phyloP scores from a whole-genome alignment of 768 basidiomycete species.

The Leccinum imitatum region DNA sequence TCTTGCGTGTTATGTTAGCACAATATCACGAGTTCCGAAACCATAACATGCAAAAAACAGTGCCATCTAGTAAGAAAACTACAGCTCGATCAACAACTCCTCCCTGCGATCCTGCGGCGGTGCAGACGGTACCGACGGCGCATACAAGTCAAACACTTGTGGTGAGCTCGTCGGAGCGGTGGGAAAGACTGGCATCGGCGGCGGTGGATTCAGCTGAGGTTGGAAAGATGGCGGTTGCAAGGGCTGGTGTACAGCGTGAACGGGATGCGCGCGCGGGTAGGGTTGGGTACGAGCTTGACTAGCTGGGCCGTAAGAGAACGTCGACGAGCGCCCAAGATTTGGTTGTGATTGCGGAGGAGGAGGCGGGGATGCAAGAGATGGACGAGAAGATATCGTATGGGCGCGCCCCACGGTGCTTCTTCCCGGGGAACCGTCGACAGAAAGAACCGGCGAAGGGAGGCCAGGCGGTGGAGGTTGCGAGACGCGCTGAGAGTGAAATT shows the following conservation, averaged over 20 bases:
- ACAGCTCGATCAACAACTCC: conserved; percentile 46
- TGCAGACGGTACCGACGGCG: conserved; percentile 45
- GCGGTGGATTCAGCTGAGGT: conserved; percentile 23
- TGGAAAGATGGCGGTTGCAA: conserved; percentile 14
- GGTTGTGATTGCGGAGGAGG: conserved; percentile 14
- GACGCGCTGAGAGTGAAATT: conserved; percentile 20
- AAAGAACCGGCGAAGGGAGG: conserved; percentile 21
- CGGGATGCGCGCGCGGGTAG: conserved; percentile 5
- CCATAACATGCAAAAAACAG: too few relatives aligned
- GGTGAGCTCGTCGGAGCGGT: conserved; percentile 60
- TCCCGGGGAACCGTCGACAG: conserved; percentile 13
- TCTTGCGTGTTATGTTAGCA: neutral
- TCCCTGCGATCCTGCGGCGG: conserved; percentile 64
- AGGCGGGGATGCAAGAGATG: conserved; percentile 17
- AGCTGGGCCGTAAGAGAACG: conserved; percentile 22
- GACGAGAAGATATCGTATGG: conserved; percentile 29
- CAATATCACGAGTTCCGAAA: too few relatives aligned
- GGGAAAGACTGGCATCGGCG: conserved; percentile 67
- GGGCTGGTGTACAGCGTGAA: conserved; percentile 7
- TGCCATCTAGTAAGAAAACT: neutral
- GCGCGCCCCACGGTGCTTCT: conserved; percentile 25
- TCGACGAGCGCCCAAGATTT: conserved; percentile 24
- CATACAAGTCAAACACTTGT: conserved; percentile 51
- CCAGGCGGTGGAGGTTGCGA: conserved; percentile 16
- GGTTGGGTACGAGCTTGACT: conserved; percentile 7